Conservation (phyloP, 164 flowering plant genomes). For the Magnolia officinalis region DNA sequence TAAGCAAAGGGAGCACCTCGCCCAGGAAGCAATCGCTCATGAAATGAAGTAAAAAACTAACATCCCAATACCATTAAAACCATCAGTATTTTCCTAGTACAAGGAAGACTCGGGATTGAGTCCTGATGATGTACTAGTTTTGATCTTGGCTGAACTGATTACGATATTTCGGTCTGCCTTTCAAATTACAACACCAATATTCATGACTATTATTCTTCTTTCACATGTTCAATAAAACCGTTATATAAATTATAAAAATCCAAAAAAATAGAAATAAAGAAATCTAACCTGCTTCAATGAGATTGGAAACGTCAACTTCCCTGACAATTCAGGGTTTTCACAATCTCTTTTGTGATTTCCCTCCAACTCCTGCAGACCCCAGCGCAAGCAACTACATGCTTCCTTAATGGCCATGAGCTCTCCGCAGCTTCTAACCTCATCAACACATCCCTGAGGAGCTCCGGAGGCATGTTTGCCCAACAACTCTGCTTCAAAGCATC, state of each 20-base stretch:
- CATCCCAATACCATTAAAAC: no score
- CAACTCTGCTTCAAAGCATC: constrained; percentile 49
- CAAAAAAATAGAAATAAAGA: not conserved
- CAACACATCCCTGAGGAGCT: constrained; percentile 75
- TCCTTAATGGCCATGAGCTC: constrained; percentile 67
- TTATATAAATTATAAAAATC: not conserved
- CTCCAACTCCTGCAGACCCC: constrained; percentile 91
- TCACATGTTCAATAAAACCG: no score
- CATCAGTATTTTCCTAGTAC: no score
- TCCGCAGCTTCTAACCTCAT: constrained; percentile 68
- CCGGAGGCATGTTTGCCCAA: constrained; percentile 88
- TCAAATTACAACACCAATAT: no score
- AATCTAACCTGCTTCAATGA: constrained; percentile 74
- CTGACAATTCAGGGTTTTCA: constrained; percentile 60
- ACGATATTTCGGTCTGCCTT: no score
- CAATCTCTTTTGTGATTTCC: constrained; percentile 62
- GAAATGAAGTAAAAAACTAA: no score
- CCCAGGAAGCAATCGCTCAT: no score
- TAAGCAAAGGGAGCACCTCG: no score
- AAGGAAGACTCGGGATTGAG: no score
- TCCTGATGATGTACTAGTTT: no score
- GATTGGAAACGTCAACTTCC: constrained; percentile 76
- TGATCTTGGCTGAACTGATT: no score
- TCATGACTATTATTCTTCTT: no score
- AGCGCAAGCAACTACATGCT: constrained; percentile 71